Evolutionary conservation across 148 eudicot genomes (phyloP), one percentile per base, ranked within the genome.

Genomic region (Rhododendron kiyosumense): DNA sequence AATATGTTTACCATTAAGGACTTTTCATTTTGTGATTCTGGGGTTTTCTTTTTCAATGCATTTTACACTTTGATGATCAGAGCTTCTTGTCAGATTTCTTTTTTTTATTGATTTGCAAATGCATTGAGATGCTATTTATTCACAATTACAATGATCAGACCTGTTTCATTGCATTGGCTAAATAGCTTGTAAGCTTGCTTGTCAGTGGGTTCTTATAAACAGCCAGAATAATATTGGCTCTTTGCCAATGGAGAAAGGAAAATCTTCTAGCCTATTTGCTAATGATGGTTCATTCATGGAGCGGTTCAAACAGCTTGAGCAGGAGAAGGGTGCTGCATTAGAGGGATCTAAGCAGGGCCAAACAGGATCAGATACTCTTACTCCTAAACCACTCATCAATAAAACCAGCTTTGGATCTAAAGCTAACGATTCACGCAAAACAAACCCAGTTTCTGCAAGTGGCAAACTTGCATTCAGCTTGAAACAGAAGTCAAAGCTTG

Each of bases 231-330:
- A 83, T 74, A 80, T 90, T 86, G 86, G 85, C 83, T 54, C 83
- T 87, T 82, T 46, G 43, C 84, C 86, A 90, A 91, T 95, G 98
- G 99, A 95, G 91, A 95, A 94, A 89, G 91, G 89, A 89, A 88
- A 69, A 75, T 89, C 92, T 76, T 88, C 95, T 85, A 79, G 94
- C 86, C 90, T 96, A 85, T 95, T 96, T 85, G 94, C 86, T 78
- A 96, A 95, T 90, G 99, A 96, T 90, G 97, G 99, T 49, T 96
- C 99, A 54, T 96, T 95, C 87, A 92, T 96, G 99, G 99, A 95
- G 93, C 94, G 90, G 90, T 95, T 93, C 90, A 95, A 95, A 89
- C 95, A 94, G 85, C 96, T 95, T 85, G 94, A 97, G 83, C 88
- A 94, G 89, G 89, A 89, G 86, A 90, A 90, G 86, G 89, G 83